Base-by-base conservation (phyloP, 805 yeast species). In the Tetrapisispora nanseiensis region DNA sequence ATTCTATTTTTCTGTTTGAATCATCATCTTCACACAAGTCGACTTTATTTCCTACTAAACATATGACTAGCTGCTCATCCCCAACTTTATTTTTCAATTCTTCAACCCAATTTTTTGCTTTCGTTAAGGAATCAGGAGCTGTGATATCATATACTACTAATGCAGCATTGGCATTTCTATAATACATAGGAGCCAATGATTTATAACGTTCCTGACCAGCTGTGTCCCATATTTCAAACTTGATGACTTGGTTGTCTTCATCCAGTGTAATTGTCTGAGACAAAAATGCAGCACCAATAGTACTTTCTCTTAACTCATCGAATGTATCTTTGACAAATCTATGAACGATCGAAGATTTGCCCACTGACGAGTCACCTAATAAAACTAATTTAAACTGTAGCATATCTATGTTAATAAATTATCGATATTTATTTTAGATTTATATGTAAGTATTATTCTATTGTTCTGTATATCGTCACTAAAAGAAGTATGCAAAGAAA, bases 201-300 rank as follows among this genome's bases (percentile, higher is more conserved):
- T 82, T 84, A 67, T 84, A 84, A 39, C 94, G 69, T 57, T 83
- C 94, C 59, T 83, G 98, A 21, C 98, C 98, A 0, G 98, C 98
- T 12, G 98, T 90, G 59, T 90, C 98, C 95, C 92, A 81, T 40
- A 81, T 78, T 54, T 81, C 86, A 51, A 80, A 71, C 52, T 76
- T 78, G 24, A 72, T 61, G 3, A 58, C 52, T 4, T 49, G 50
- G 7, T 51, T 52, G 23, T 54, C 54, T 44, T 32, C 44, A 24
- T 47, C 47, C 30, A 51, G 49, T 24, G 48, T 49, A 13, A 61
- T 49, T 10, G 82, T 78, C 59, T 87, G 94, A 15, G 97, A 86
- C 31, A 92, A 73, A 62, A 90, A 92, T 0, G 97, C 98, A 4
- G 98, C 99, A n/a, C 99, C 99, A 42, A 92, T 92, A 2, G 98